phyloP scores from a whole-genome alignment of 352 stramenopile species.

The Pythium guiyangense region DNA sequence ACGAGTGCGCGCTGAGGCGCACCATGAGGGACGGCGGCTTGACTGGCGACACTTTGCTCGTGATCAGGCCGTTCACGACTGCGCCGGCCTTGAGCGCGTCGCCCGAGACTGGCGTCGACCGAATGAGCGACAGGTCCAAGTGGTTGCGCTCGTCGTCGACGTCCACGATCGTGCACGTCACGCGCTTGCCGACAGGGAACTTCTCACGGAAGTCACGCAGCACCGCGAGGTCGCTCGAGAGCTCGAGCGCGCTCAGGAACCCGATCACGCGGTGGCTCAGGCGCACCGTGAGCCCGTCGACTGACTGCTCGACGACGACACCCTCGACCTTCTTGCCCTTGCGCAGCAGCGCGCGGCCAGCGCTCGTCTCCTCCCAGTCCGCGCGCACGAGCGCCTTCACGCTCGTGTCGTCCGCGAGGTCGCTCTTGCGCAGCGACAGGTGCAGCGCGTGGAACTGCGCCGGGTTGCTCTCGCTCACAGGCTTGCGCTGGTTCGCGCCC shows the following conservation, averaged over 20 bases:
- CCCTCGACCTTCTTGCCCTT: slow-evolving; percentile 53
- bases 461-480: slow-evolving; percentile 70
- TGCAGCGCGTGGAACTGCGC: slow-evolving; percentile 69
- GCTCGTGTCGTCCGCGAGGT: slow-evolving; percentile 34
- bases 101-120: slow-evolving; percentile 22
- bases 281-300: slow-evolving; percentile 50
- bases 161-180: slow-evolving; percentile 58
- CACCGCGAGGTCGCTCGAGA: slow-evolving; percentile 55
- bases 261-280: slow-evolving; percentile 75
- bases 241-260: slow-evolving; percentile 54
- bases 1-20: slow-evolving; percentile 67
- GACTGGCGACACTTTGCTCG: slow-evolving; percentile 62
- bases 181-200: slow-evolving; percentile 75
- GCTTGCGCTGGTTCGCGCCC: slow-evolving; percentile 83
- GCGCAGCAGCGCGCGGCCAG: slow-evolving; percentile 59
- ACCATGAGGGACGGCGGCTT: slow-evolving; percentile 84
- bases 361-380: slow-evolving; percentile 74
- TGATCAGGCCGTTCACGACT: slow-evolving; percentile 72
- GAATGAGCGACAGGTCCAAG: slow-evolving; percentile 70
- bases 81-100: slow-evolving; percentile 31
- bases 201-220: slow-evolving; percentile 57
- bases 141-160: slow-evolving; percentile 71
- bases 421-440: slow-evolving; percentile 58
- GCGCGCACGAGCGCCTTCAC: slow-evolving; percentile 48
- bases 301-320: slow-evolving; percentile 64